Conservation (phyloP, 2,329 filamentous ascomycete species). For the Metarhizium rileyi region DNA sequence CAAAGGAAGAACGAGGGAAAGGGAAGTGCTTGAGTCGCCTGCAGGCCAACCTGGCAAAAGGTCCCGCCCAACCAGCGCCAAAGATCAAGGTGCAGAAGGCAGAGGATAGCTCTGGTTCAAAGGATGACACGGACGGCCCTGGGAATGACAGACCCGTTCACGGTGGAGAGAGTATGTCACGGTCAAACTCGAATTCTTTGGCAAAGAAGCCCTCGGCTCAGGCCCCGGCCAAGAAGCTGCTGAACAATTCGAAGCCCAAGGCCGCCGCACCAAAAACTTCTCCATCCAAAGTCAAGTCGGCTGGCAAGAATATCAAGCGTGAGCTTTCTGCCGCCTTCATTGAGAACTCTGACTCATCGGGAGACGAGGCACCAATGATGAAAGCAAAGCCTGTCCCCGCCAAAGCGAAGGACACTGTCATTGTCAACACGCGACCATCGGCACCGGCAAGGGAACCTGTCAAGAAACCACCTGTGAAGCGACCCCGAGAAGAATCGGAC, state of each 20-base stretch:
- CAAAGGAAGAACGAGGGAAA: constrained; percentile 44
- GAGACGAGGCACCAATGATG: constrained; percentile 31
- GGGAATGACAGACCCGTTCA: constrained; percentile 20
- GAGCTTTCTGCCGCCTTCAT: constrained; percentile 47
- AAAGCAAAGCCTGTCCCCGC: constrained; percentile 20
- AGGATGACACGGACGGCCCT: constrained; percentile 25
- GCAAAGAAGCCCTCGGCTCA: constrained; percentile 46
- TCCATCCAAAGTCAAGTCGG: constrained; percentile 31
- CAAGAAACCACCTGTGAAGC: constrained; percentile 34
- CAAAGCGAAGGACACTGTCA: constrained; percentile 23
- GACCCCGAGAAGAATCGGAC: constrained; percentile 41
- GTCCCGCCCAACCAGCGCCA: constrained; percentile 34
- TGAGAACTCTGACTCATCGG: constrained; percentile 45
- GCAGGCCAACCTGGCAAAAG: constrained; percentile 48
- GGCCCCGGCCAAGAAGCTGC: constrained; percentile 45
- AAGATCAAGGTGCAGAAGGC: constrained; percentile 41
- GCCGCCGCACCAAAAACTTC: constrained; percentile 22
- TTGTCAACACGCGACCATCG: constrained; percentile 24
- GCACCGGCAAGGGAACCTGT: constrained; percentile 19
- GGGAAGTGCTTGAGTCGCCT: constrained; percentile 53
- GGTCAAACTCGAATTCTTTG: constrained; percentile 42
- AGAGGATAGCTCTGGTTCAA: constrained; percentile 35
- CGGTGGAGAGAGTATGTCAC: constrained; percentile 34
- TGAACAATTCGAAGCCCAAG: constrained; percentile 28
- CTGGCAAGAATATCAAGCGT: constrained; percentile 27